Base-by-base conservation (phyloP, 495 filamentous ascomycete genomes). In the Amphirosellinia nigrospora region DNA sequence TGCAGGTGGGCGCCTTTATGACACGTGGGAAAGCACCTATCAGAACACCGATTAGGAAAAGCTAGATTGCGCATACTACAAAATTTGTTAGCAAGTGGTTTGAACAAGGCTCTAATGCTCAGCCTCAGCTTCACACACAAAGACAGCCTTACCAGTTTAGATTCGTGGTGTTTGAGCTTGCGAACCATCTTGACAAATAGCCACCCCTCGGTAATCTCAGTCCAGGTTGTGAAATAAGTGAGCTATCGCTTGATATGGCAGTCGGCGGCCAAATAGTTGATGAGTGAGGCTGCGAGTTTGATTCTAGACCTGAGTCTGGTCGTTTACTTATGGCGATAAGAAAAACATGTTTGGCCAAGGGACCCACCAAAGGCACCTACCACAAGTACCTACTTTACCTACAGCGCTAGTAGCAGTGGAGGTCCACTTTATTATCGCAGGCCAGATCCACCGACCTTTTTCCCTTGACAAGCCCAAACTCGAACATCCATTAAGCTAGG, bases 101-200 rank as follows among this genome's bases (percentile, higher is more conserved):
- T 30, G 7, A n/a, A 45, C 16, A 48, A 16, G 52, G 10, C 23
- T 15, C 7, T 13, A 28, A n/a, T n/a, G 7, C 3, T 50, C 13
- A 52, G 13, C 6, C 41, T 19, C 7, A 7, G 19, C 6, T 36
- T 30, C 32, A 4, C 23, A 59, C n/a, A 53, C 15, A 21, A 50
- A 19, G 13, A n/a, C n/a, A n/a, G 45, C 5, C 45, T 69, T 62
- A 71, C 69, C 70, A 86, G 75, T 69, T 83, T 83, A 70, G 92
- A 86, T 87, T 97, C 95, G 82, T 97, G 94, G 75, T 95, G 87
- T 82, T 97, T 97, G 76, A 98, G 88, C 81, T 95, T 91, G 70
- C 95, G 91, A 73, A 96, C 92, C 93, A 96, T 96, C 61, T 76
- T 88, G 71, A 64, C 69, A 62, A 19, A 21, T 58, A 0, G 3